A percentile compares a stretch with the other conserved stretches of the same genome.
Conservation (phyloP, 768 basidiomycete genomes). For the Lactarius psammicola region DNA sequence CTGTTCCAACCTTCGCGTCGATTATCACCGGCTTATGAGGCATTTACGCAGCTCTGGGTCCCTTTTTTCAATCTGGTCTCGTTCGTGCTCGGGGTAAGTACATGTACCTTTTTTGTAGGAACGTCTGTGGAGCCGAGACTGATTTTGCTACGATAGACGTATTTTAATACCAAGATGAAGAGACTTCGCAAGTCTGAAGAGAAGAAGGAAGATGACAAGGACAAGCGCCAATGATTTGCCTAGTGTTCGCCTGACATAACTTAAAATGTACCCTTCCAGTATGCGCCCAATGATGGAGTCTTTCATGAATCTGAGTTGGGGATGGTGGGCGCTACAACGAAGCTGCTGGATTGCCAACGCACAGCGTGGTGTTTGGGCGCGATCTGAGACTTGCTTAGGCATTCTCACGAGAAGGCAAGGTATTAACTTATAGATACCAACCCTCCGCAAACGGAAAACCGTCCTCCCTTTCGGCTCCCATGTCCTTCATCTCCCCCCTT, state of each 20-base stretch:
- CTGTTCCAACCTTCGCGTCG: slow-evolving; percentile 27
- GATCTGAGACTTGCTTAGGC: not conserved
- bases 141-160: slow-evolving; percentile 42
- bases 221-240: slow-evolving; percentile 8
- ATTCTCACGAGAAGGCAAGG: not conserved
- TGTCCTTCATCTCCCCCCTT: not conserved
- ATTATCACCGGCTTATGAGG: not conserved
- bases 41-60: slow-evolving; percentile 64
- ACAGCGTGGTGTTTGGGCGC: not conserved
- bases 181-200: slow-evolving; percentile 46
- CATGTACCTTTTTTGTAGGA: slow-evolving; percentile 1
- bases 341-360: not conserved
- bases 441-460: not conserved
- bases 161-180: slow-evolving; percentile 75
- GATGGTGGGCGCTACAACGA: not conserved
- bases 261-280: not conserved
- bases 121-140: not conserved
- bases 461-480: not conserved
- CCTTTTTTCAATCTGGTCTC: slow-evolving; percentile 81
- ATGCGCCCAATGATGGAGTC: not conserved
- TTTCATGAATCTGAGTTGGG: not conserved
- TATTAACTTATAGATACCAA: not conserved
- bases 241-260: not conserved
- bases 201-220: slow-evolving; percentile 43
- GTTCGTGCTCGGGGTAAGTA: slow-evolving; percentile 71